phyloP scores from a whole-genome alignment of 2,329 filamentous ascomycete genomes.

The Westerdykella sp. region DNA sequence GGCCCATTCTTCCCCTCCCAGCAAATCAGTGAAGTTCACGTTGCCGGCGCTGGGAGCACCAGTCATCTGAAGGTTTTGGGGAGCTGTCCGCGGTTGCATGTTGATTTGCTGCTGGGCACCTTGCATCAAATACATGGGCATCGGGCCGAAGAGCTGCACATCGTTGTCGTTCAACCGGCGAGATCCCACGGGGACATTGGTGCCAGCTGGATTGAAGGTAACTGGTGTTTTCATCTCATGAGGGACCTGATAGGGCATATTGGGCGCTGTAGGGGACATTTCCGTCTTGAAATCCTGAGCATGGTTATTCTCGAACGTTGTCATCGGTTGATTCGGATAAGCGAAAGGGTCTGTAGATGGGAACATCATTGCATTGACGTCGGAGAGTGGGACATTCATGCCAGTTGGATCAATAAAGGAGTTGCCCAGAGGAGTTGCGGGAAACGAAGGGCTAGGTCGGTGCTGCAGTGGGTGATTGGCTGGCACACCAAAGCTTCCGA shows the following conservation, averaged over 20 bases:
- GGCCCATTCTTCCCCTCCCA: constrained; percentile 38
- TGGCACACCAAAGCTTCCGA: constrained; percentile 21
- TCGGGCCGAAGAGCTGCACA: constrained; percentile 63
- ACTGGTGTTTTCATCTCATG: constrained; percentile 24
- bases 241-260: constrained; percentile 16
- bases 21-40: constrained; percentile 34
- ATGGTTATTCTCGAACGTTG: constrained; percentile 46
- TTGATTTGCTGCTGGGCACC: constrained; percentile 20
- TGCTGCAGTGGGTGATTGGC: constrained; percentile 18
- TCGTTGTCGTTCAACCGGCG: constrained; percentile 58
- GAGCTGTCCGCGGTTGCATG: constrained; percentile 21
- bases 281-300: constrained; percentile 23
- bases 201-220: constrained; percentile 16
- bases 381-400: constrained; percentile 51
- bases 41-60: constrained; percentile 11
- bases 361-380: constrained; percentile 75
- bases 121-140: constrained; percentile 66
- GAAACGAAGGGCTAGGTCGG: constrained; percentile 24
- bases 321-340: constrained; percentile 71
- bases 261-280: constrained; percentile 10
- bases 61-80: constrained; percentile 17
- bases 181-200: constrained; percentile 9
- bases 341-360: constrained; percentile 70
- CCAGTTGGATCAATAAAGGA: constrained; percentile 27
- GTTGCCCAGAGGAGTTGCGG: constrained; percentile 23